Conservation (phyloP, 768 basidiomycete genomes). For the Boletus eberwhitei region DNA sequence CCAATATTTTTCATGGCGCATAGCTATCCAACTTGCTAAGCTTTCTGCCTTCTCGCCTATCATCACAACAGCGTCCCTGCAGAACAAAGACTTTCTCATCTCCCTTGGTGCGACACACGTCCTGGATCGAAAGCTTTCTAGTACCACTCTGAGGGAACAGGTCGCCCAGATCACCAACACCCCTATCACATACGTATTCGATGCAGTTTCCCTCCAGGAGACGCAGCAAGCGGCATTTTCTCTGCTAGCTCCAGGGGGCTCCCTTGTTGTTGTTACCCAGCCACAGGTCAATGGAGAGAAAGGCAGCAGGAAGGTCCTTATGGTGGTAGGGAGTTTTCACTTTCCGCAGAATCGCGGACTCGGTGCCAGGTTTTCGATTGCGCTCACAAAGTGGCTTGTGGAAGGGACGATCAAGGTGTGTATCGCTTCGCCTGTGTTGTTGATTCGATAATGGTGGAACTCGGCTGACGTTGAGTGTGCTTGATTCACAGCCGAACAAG, state of each 20-base stretch:
- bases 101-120: constrained; percentile 38
- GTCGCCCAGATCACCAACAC: constrained; percentile 2
- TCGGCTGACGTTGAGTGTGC: not conserved
- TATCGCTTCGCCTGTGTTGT: not conserved
- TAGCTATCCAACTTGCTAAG: constrained; percentile 34
- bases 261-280: constrained; percentile 13
- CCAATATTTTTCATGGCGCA: not conserved
- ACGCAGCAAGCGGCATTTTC: constrained; percentile 33
- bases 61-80: constrained; percentile 37
- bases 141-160: not conserved
- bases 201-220: constrained; percentile 31
- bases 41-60: constrained; percentile 36
- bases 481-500: constrained; percentile 30
- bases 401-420: constrained; percentile 18
- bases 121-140: constrained; percentile 29
- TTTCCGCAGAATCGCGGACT: constrained; percentile 4
- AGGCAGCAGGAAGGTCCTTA: not conserved
- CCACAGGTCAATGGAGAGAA: not conserved
- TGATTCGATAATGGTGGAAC: too few relatives aligned
- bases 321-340: constrained; percentile 5
- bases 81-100: constrained; percentile 29
- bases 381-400: constrained; percentile 15
- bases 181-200: constrained; percentile 18
- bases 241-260: constrained; percentile 30
- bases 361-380: constrained; percentile 7